These are phyloP conservation scores for Epichloe glyceriae DNA, from an alignment of 2,329 filamentous ascomycete species.

Conservation along the genomic window DNA sequence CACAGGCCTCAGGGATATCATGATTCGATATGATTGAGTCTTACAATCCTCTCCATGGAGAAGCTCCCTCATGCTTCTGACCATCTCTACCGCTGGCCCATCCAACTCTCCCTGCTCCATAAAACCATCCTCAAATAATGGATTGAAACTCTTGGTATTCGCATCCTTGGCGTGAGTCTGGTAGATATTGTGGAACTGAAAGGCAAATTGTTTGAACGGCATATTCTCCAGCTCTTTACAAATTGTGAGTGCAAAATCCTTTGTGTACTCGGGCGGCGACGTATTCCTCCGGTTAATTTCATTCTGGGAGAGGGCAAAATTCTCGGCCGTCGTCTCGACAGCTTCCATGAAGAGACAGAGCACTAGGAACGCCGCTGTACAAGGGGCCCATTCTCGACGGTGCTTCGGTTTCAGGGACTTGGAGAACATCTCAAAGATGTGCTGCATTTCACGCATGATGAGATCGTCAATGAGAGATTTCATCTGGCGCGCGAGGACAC, in stretches of 20 bases:
- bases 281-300: slow-evolving; percentile 31
- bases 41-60: slow-evolving; percentile 32
- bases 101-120: slow-evolving; percentile 33
- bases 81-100: slow-evolving; percentile 30
- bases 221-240: slow-evolving; percentile 42
- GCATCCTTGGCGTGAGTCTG: slow-evolving; percentile 41
- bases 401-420: slow-evolving; percentile 41
- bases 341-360: slow-evolving; percentile 47
- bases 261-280: slow-evolving; percentile 24
- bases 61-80: slow-evolving; percentile 29
- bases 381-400: slow-evolving; percentile 41
- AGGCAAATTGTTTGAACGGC: slow-evolving; percentile 47
- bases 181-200: slow-evolving; percentile 47
- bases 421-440: slow-evolving; percentile 39
- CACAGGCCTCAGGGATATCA: background rate
- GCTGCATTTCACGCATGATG: slow-evolving; percentile 36
- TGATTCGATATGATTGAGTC: slow-evolving; percentile 8
- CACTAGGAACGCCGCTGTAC: slow-evolving; percentile 41
- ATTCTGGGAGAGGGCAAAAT: slow-evolving; percentile 37
- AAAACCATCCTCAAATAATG: slow-evolving; percentile 33
- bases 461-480: slow-evolving; percentile 44
- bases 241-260: slow-evolving; percentile 31
- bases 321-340: slow-evolving; percentile 39
- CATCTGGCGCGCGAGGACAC: slow-evolving; percentile 42
- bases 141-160: slow-evolving; percentile 39